A percentile compares a stretch with the other conserved stretches of the same genome.
Evolutionary conservation across 257 asterid genomes (phyloP).

Genomic region (Anisodus acutangulus): DNA sequence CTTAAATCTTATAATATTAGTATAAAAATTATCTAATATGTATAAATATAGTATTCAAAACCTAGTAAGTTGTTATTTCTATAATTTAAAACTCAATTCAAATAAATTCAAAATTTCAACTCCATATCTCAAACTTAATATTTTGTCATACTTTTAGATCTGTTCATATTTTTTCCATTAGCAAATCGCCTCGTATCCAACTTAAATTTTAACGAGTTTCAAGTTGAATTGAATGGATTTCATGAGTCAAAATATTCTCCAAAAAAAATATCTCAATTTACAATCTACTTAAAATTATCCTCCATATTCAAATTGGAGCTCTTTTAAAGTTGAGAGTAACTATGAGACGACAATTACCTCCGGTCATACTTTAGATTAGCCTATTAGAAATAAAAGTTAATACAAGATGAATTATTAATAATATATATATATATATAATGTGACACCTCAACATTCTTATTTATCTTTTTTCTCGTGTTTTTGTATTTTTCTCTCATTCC

Average conservation of each 20-base stretch:
- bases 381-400: too few species aligned
- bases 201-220: neutral
- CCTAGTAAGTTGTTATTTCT: rapidly evolving
- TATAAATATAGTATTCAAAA: neutral
- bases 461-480: too few species aligned
- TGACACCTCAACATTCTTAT: too few species aligned
- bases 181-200: neutral
- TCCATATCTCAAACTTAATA: too few species aligned
- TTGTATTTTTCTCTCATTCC: too few species aligned
- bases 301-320: neutral
- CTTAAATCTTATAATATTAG: neutral
- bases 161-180: neutral
- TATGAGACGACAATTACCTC: neutral
- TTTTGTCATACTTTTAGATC: neutral
- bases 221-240: neutral
- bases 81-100: neutral
- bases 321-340: neutral
- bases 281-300: neutral
- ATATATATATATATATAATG: neutral
- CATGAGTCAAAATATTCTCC: neutral
- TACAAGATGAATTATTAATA: neutral
- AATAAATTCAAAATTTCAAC: too few species aligned
- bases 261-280: neutral
- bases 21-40: neutral
- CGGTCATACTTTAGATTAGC: too few species aligned